Evolutionary conservation across 306 rosid genomes (phyloP).

Genomic region (Vigna radiata): DNA sequence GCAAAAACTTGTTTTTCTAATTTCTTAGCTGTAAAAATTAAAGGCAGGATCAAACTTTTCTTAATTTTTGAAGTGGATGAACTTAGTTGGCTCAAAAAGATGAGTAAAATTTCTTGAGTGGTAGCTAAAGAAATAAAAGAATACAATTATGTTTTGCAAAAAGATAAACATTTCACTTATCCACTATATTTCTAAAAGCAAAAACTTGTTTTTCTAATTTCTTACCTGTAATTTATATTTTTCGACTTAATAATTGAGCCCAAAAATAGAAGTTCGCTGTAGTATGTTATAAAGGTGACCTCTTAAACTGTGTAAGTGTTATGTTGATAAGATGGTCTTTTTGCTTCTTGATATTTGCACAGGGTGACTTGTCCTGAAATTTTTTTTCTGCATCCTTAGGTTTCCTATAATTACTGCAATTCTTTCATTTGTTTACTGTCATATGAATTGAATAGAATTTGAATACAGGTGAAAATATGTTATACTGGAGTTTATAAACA

Average conservation of each 20-base stretch:
- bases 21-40: not conserved
- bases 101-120: not conserved
- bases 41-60: not conserved
- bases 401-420: not conserved
- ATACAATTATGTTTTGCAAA: not conserved
- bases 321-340: not conserved
- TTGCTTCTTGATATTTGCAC: not conserved
- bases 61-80: not conserved
- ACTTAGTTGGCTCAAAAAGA: not conserved
- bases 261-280: not conserved
- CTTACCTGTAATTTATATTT: slow-evolving; percentile 7
- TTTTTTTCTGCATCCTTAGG: not conserved
- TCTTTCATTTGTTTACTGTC: not conserved
- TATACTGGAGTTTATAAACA: slow-evolving; percentile 28
- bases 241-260: slow-evolving; percentile 4
- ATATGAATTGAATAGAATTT: slow-evolving; percentile 33
- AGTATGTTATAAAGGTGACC: slow-evolving; percentile 1
- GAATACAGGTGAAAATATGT: not conserved
- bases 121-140: not conserved
- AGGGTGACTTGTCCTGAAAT: not conserved
- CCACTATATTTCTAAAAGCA: not conserved
- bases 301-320: not conserved
- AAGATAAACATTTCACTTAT: not conserved
- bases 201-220: not conserved
- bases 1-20: not conserved